Evolutionary conservation across 1,284 basidiomycete genomes (phyloP).

Genomic region (Malassezia sp.): DNA sequence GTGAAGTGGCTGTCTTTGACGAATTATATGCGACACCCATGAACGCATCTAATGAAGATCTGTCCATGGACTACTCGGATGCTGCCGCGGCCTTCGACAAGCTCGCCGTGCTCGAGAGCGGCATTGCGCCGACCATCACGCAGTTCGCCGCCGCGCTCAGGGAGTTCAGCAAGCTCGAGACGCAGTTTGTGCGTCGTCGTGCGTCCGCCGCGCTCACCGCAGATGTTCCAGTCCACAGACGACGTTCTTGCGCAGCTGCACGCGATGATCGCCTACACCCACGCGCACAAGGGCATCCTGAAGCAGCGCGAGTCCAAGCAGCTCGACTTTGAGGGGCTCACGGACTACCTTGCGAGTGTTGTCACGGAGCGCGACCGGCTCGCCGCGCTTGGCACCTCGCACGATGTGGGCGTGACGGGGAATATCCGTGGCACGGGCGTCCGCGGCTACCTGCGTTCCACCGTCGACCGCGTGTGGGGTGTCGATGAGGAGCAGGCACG

Average conservation of each 20-base stretch:
- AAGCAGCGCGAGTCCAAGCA: constrained; percentile 96
- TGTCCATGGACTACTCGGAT: constrained; percentile 92
- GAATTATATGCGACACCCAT: constrained; percentile 34
- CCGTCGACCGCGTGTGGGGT: constrained; percentile 77
- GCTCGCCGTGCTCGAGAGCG: constrained; percentile 89
- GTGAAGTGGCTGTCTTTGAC: constrained; percentile 26
- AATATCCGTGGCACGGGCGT: constrained; percentile 58
- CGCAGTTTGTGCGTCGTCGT: no score
- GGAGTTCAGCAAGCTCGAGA: constrained; percentile 53
- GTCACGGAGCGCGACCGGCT: constrained; percentile 83
- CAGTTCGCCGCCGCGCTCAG: constrained; percentile 87
- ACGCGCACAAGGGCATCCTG: constrained; percentile 77
- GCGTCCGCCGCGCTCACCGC: no score
- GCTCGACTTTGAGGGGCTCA: constrained; percentile 93
- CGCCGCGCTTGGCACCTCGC: constrained; percentile 29
- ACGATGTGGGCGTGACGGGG: constrained; percentile 23
- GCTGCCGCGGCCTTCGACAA: constrained; percentile 88
- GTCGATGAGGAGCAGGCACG: constrained; percentile 85
- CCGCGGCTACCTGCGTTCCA: constrained; percentile 76
- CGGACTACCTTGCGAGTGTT: constrained; percentile 81
- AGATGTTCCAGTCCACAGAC: constrained; percentile 30
- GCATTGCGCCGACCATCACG: constrained; percentile 90
- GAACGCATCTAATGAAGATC: constrained; percentile 43
- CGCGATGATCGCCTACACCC: constrained; percentile 74
- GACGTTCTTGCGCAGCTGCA: constrained; percentile 79